A percentile compares a stretch with the other conserved stretches of the same genome.
Conservation (phyloP, 169 alveolate species). For the Cyclospora cayetanensis region DNA sequence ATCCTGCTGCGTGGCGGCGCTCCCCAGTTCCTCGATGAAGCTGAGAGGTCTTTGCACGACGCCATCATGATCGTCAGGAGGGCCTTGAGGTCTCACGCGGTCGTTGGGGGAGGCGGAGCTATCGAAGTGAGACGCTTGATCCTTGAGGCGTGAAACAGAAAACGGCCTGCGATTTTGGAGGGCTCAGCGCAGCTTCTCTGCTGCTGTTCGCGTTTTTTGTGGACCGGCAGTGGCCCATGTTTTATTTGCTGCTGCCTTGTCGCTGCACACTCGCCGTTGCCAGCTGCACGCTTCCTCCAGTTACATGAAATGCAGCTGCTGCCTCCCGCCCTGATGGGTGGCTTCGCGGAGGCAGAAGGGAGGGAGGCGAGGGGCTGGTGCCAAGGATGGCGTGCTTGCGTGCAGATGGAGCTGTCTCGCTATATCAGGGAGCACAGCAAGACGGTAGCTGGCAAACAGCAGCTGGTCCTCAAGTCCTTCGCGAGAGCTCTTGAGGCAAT, state of each 20-base stretch:
- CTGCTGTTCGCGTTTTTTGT: not conserved
- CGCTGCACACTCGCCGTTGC: too few species aligned
- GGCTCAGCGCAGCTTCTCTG: too few species aligned
- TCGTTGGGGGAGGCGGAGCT: constrained; percentile 99
- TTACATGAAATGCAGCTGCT: too few species aligned
- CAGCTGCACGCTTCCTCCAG: too few species aligned
- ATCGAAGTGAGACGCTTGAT: constrained; percentile 86
- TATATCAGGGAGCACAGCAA: constrained; percentile 86
- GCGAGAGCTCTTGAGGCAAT: constrained; percentile 97
- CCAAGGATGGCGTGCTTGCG: too few species aligned
- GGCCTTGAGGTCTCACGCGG: constrained; percentile 90
- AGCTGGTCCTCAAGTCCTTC: constrained; percentile 91
- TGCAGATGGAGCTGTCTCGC: constrained; percentile 83
- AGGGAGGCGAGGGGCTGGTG: too few species aligned
- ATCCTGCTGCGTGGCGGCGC: constrained; percentile 98
- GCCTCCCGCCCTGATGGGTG: too few species aligned
- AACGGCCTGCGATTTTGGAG: too few species aligned
- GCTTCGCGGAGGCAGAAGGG: too few species aligned
- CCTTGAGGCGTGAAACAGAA: too few species aligned
- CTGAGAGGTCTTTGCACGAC: constrained; percentile 97
- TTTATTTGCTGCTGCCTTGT: not conserved
- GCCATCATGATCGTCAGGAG: constrained; percentile 97
- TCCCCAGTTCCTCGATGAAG: constrained; percentile 97
- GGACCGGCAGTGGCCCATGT: not conserved
- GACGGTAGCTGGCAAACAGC: constrained; percentile 93